Evolutionary conservation across 1,139 yeast species (phyloP), one percentile per base, ranked within the genome.

Genomic region (Wickerhamomyces sp.): DNA sequence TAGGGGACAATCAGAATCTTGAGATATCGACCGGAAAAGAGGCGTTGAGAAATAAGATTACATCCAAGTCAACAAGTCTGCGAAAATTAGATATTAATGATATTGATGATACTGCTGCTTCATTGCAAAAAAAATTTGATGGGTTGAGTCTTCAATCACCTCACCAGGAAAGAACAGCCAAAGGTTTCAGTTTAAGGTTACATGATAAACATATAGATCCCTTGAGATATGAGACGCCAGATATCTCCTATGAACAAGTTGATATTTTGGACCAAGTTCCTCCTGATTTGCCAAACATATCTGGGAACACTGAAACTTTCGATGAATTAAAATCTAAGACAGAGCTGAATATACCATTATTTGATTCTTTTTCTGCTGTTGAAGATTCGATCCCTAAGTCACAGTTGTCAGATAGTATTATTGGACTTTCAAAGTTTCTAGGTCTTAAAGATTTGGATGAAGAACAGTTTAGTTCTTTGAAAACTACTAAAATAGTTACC

Each of bases 261-360:
- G 54, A 49, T 30, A 47, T 48, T 7, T 38, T 49, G 10, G 52
- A 49, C 17, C 49, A 41, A 17, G 31, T 31, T n/a, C 49, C 50
- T 3, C 52, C 49, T 8, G 26, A 38, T 5, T 35, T 48, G 7
- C 50, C 47, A 8, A 33, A 29, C 9, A 26, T 42, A 3, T 31
- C 29, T 8, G n/a, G 25, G n/a, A 26, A 26, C 21, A 25, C 9
- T 5, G 19, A 18, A 12, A 2, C 24, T 3, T 9, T 5, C 12
- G 24, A n/a, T 7, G 10, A 7, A 26, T 26, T 8, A 18, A 22
- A 6, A 22, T n/a, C n/a, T n/a, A n/a, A n/a, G n/a, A n/a, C n/a
- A n/a, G n/a, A n/a, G n/a, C n/a, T n/a, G n/a, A n/a, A n/a, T n/a
- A 38, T 33, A 18, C 39, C 39, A 1, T 14, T 32, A 2, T 35